These are phyloP conservation scores for Sparassis latifolia DNA, from an alignment of 1,284 basidiomycete genomes.

Conservation along the genomic window DNA sequence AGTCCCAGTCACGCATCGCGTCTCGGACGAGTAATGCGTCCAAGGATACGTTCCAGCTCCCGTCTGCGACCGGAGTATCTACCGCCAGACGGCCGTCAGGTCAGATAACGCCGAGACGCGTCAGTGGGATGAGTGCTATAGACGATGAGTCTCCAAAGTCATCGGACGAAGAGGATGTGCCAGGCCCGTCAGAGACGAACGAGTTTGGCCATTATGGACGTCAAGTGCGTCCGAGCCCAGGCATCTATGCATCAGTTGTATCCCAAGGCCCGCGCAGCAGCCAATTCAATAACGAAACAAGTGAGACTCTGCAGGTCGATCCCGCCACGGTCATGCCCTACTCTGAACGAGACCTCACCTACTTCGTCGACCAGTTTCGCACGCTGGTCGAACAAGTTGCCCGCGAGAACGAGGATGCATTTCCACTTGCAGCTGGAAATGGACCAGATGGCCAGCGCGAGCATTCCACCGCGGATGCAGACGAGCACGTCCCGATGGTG, in stretches of 20 bases:
- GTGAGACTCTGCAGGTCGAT: too few species aligned
- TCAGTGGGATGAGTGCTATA: background rate
- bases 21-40: background rate
- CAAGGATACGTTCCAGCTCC: constrained; percentile 4
- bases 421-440: constrained; percentile 23
- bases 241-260: constrained; percentile 14
- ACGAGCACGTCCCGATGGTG: constrained; percentile 48
- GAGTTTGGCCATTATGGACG: constrained; percentile 15
- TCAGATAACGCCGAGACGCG: too few species aligned
- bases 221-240: constrained; percentile 9
- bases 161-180: constrained; percentile 11
- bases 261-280: constrained; percentile 4
- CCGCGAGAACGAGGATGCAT: constrained; percentile 41
- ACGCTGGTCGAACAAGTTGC: constrained; percentile 41
- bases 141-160: constrained; percentile 13
- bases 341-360: constrained; percentile 31
- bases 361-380: constrained; percentile 44
- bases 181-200: background rate
- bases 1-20: constrained; percentile 14
- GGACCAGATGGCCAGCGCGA: background rate
- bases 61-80: constrained; percentile 1
- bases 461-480: constrained; percentile 9
- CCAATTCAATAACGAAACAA: too few species aligned
- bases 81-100: too few species aligned
- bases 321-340: background rate